phyloP scores from a whole-genome alignment of 2,329 filamentous ascomycete genomes.

The Proliferodiscus dingleyae region DNA sequence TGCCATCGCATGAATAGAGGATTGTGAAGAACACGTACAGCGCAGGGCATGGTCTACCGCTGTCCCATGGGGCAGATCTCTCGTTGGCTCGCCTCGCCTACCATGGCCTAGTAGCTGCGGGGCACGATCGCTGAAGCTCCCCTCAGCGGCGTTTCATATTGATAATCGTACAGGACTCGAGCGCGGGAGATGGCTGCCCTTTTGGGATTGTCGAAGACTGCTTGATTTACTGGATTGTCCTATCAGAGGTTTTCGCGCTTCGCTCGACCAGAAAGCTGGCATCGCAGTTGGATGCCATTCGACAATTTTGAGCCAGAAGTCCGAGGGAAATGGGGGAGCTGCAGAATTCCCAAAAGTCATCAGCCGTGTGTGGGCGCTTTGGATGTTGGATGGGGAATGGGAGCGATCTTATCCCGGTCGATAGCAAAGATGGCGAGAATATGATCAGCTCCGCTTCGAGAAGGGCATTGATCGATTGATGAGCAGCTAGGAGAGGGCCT shows the following conservation, averaged over 20 bases:
- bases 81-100: not conserved
- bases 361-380: too few species aligned
- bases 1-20: constrained; percentile 11
- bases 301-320: too few species aligned
- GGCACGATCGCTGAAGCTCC: constrained; percentile 21
- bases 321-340: not conserved
- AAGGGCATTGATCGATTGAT: constrained; percentile 19
- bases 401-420: not conserved
- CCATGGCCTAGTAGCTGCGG: constrained; percentile 10
- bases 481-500: constrained; percentile 7
- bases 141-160: constrained; percentile 25
- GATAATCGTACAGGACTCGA: too few species aligned
- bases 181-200: too few species aligned
- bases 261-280: too few species aligned
- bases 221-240: too few species aligned
- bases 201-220: too few species aligned
- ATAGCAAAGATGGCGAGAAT: constrained; percentile 15
- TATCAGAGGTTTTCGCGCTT: too few species aligned
- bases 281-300: too few species aligned
- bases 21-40: constrained; percentile 20
- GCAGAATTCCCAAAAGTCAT: not conserved
- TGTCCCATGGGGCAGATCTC: not conserved
- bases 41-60: not conserved
- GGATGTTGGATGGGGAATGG: too few species aligned
- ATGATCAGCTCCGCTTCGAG: constrained; percentile 18